Base-by-base conservation (phyloP, 1,139 yeast species). In the Candida sanyaensis region DNA sequence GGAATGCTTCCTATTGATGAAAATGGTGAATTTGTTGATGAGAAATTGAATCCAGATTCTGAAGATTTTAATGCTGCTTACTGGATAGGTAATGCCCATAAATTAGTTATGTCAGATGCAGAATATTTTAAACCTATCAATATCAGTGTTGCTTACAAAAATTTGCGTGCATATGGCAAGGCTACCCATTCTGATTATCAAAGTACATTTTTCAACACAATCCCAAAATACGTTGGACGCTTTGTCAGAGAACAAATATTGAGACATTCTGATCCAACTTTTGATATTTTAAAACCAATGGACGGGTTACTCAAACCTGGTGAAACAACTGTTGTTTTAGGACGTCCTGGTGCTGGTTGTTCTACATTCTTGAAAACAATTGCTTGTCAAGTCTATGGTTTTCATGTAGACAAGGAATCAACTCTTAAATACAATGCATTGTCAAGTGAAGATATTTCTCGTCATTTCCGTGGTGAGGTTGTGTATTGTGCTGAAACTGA, bases 181-280 rank as follows among this genome's bases (percentile, higher is more conserved):
- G 91, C 93, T 10, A 75, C 86, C 5, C 95, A 86, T 59, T 79
- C 91, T 3, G 93, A 88, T 59, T 90, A 86, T 66, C 96, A 88
- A 65, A 72, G 86, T 24, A 88, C 91, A 1, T 84, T 87, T 9
- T 59, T 76, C 27, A 88, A 86, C 59, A 70, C 77, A 11, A 66
- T 72, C 37, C 64, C 50, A 46, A 68, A 67, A 47, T 43, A 50
- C 6, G 49, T 54, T 7, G 41, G 44, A 10, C 37, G 36, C 17
- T 39, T 49, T 82, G 67, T 86, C 84, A 57, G 41, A 30, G 84
- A 77, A 40, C 55, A 58, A 37, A 55, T 51, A 38, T 66, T 55
- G 50, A 59, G 55, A 43, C 52, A 56, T 17, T 17, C 21, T 17
- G 21, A 17, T 17, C 21, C 21, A 17, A 17, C 21, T 34, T 66